phyloP scores from a whole-genome alignment of 2,329 filamentous ascomycete species.

The Aspergillus texensis region DNA sequence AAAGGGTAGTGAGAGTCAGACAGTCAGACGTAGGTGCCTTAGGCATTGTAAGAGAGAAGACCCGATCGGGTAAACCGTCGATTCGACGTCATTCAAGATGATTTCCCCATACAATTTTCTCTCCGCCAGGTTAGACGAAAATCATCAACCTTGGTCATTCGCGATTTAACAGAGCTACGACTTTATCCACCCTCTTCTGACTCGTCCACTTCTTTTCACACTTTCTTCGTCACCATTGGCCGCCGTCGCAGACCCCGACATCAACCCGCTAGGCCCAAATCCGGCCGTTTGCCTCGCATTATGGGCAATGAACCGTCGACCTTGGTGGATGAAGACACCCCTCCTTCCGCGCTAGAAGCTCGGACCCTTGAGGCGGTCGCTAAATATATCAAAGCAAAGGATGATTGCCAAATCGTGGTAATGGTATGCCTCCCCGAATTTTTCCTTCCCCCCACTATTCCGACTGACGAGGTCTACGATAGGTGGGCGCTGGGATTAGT shows the following conservation, averaged over 20 bases:
- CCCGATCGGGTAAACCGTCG: background rate
- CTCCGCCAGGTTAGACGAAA: background rate
- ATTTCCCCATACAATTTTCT: background rate
- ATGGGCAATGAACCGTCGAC: slow-evolving; percentile 88
- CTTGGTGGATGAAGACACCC: slow-evolving; percentile 64
- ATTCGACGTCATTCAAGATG: slow-evolving; percentile 4
- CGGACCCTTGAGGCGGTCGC: slow-evolving; percentile 75
- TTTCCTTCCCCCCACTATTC: slow-evolving; percentile 9
- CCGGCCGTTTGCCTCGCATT: slow-evolving; percentile 24
- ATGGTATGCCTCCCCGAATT: slow-evolving; percentile 55
- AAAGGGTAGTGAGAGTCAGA: too few relatives aligned
- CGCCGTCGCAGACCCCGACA: slow-evolving; percentile 26
- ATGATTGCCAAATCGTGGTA: slow-evolving; percentile 73
- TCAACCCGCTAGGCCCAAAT: slow-evolving; percentile 20
- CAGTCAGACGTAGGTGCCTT: background rate
- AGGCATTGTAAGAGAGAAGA: background rate
- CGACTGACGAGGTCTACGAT: slow-evolving; percentile 3
- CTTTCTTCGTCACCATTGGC: slow-evolving; percentile 20
- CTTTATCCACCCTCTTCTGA: background rate
- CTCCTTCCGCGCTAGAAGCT: slow-evolving; percentile 66
- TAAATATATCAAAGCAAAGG: slow-evolving; percentile 73
- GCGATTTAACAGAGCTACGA: too few relatives aligned
- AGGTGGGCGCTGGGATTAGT: slow-evolving; percentile 81
- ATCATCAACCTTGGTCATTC: background rate
- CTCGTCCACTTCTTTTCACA: background rate